These are phyloP conservation scores for Eucalyptus pumila DNA, from an alignment of 345 rosid species.

Conservation along the genomic window DNA sequence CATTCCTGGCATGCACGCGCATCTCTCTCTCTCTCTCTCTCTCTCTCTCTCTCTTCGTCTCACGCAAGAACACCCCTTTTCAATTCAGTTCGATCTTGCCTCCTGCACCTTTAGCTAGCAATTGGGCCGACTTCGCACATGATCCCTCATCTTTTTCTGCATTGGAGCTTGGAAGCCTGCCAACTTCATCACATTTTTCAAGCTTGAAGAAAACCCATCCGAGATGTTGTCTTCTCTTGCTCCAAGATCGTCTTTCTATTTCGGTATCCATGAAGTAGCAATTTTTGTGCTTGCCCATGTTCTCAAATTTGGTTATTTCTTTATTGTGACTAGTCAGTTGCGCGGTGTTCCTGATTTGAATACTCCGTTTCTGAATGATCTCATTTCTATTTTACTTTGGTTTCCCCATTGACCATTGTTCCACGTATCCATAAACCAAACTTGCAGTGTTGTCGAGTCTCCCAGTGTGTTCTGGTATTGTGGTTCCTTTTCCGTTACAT, in stretches of 20 bases:
- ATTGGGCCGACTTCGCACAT: background rate
- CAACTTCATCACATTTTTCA: background rate
- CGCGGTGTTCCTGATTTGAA: background rate
- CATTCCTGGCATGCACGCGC: background rate
- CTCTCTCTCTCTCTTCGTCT: background rate
- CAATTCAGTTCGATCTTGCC: background rate
- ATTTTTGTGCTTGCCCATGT: background rate
- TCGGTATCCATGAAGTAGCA: background rate
- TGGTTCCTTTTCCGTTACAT: background rate
- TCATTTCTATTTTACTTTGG: background rate
- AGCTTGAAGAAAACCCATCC: background rate
- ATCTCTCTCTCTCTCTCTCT: background rate
- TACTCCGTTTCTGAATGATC: background rate
- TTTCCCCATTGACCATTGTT: background rate
- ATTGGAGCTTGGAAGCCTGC: background rate
- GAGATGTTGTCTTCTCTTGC: background rate
- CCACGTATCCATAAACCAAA: background rate
- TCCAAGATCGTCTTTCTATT: background rate
- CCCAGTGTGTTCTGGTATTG: background rate
- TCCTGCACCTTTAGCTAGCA: background rate
- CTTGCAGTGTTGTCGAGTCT: background rate
- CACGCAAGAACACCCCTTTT: background rate
- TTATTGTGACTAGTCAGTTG: background rate
- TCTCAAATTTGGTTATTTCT: background rate
- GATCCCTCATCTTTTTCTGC: background rate